Base-by-base conservation (phyloP, 805 yeast species). In the Candida ascalaphidarum region DNA sequence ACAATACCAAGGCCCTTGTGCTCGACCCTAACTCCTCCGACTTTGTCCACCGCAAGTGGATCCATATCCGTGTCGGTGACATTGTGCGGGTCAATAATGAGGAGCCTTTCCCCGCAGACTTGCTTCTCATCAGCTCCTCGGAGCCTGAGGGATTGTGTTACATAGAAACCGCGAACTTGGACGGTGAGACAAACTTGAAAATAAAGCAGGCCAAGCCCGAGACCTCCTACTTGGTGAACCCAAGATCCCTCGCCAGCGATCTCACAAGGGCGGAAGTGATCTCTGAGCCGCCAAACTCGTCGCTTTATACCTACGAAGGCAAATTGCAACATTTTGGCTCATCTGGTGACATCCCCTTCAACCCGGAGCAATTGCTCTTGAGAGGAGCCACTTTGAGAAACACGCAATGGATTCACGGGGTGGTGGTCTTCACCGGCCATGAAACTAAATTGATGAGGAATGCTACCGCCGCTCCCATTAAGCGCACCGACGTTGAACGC, bases 111-210 rank as follows among this genome's bases (percentile, higher is more conserved):
- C 99, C 99, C 0, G 97, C 98, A 0, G 99, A 92, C 60, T 46
- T 92, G 31, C 65, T 89, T 11, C 55, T 94, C 11, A 50, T 92
- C 19, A 76, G 92, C 14, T 85, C 96, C 1, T 89, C 97, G 0
- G 99, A 92, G 53, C 99, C 99, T 0, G 97, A 89, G 55, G 99
- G 98, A 3, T 65, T 92, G 35, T 94, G 98, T 52, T 92, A 92
- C 46, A 84, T 94, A 31, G 99, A 92, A 55, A 92, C 99, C 1
- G 95, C 98, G 0, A 92, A 92, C 46, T 63, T 92, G 41, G 99
- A 92, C 55, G 99, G 99, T 32, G 99, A 92, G 53, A 94, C 99
- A 0, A 92, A 92, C 52, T 66, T 92, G 44, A 92, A 92, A 48
- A 92, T 92, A 49, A 94, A 94, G 48, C 97, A 92, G 52, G 75